phyloP scores from a whole-genome alignment of 495 filamentous ascomycete species.

The Penicillium macrosclerotiorum region DNA sequence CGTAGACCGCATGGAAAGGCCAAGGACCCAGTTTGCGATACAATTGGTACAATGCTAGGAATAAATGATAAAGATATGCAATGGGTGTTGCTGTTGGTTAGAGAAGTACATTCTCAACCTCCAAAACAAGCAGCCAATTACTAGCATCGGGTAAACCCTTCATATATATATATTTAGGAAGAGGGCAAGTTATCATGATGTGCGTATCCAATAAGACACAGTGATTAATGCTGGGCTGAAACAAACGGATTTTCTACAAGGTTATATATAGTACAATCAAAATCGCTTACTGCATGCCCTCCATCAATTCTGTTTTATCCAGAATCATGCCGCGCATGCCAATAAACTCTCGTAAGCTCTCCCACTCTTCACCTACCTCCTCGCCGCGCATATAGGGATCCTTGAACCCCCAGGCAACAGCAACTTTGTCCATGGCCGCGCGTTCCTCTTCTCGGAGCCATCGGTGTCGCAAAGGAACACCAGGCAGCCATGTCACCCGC shows the following conservation, averaged over 20 bases:
- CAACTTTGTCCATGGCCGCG: slow-evolving; percentile 82
- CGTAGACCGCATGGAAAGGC: too few relatives aligned
- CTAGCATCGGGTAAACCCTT: too few relatives aligned
- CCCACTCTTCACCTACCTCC: slow-evolving; percentile 89
- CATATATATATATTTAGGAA: too few relatives aligned
- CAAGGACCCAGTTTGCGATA: too few relatives aligned
- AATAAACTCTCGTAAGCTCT: slow-evolving; percentile 75
- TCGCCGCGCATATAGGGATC: slow-evolving; percentile 77
- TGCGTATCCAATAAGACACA: too few relatives aligned
- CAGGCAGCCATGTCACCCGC: slow-evolving; percentile 80
- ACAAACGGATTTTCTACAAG: neutral
- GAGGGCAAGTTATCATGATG: too few relatives aligned
- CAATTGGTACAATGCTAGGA: too few relatives aligned
- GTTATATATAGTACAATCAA: slow-evolving; percentile 8
- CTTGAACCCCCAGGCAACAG: slow-evolving; percentile 85
- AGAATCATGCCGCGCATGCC: slow-evolving; percentile 81
- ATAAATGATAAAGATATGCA: too few relatives aligned
- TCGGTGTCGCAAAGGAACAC: slow-evolving; percentile 75
- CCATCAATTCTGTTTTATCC: slow-evolving; percentile 83
- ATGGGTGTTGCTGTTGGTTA: too few relatives aligned
- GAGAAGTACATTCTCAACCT: too few relatives aligned
- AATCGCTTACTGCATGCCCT: slow-evolving; percentile 70
- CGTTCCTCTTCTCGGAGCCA: slow-evolving; percentile 93
- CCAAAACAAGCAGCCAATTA: too few relatives aligned
- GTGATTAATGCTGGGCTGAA: neutral